A percentile compares a stretch with the other conserved stretches of the same genome.
Evolutionary conservation across 2,329 filamentous ascomycete genomes (phyloP).

Genomic region (Ilyonectria sp.): DNA sequence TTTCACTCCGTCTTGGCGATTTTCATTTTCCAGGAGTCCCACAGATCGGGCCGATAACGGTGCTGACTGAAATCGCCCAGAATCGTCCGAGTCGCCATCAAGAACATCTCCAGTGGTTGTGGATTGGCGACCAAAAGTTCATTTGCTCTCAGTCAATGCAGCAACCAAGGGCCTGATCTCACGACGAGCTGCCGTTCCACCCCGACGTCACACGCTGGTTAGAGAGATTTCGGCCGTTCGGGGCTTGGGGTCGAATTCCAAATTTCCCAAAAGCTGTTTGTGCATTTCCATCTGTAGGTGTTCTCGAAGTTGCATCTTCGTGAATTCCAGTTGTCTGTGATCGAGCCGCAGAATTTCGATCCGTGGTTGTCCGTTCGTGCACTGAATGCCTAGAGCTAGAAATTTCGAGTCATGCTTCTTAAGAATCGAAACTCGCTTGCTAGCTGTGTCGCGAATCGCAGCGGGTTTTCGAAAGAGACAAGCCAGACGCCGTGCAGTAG

Average conservation of each 20-base stretch:
- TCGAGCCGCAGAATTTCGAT: not conserved
- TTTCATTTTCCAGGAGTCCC: constrained; percentile 53
- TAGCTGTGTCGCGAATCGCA: not conserved
- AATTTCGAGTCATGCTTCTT: not conserved
- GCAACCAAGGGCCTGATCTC: constrained; percentile 67
- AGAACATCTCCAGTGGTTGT: constrained; percentile 61
- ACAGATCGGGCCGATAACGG: constrained; percentile 66
- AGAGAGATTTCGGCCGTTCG: constrained; percentile 72
- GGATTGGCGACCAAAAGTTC: not conserved
- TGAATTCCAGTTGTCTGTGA: not conserved
- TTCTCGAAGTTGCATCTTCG: not conserved
- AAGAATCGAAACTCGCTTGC: not conserved
- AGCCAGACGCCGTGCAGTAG: constrained; percentile 73
- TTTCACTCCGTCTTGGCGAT: constrained; percentile 12
- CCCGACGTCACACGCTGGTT: constrained; percentile 77
- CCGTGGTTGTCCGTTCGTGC: constrained; percentile 2
- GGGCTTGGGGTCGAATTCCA: constrained; percentile 38
- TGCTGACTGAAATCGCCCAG: constrained; percentile 64
- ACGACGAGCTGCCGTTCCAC: constrained; percentile 81
- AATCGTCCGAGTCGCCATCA: constrained; percentile 62
- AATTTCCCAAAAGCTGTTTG: not conserved
- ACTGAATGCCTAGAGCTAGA: constrained; percentile 33
- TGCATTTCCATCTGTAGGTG: not conserved
- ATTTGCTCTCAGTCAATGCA: too few species aligned
- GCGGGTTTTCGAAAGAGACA: constrained; percentile 47